phyloP scores from a whole-genome alignment of 805 yeast species.

The Barnettozyma sp. region DNA sequence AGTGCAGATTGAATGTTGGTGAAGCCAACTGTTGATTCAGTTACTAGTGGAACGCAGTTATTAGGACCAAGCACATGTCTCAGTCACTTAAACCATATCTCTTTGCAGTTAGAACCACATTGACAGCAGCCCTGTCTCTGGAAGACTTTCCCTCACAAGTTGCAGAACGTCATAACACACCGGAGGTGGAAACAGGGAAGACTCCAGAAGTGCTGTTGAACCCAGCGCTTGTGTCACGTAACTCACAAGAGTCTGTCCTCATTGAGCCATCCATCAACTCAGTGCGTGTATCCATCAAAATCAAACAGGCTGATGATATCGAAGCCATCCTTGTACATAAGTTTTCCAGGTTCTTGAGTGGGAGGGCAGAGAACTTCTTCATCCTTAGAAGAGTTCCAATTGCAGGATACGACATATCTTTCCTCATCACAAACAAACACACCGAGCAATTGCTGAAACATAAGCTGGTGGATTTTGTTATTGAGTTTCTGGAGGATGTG shows the following conservation, averaged over 20 bases:
- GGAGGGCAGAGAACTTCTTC: conserved; percentile 91
- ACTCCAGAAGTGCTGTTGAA: conserved; percentile 80
- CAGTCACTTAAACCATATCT: conserved; percentile 95
- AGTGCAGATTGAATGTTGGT: background rate
- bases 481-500: conserved; percentile 98
- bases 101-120: conserved; percentile 85
- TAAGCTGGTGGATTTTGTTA: conserved; percentile 91
- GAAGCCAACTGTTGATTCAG: background rate
- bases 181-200: conserved; percentile 86
- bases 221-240: conserved; percentile 85
- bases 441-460: conserved; percentile 94
- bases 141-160: conserved; percentile 93
- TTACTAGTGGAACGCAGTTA: no score
- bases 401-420: conserved; percentile 87
- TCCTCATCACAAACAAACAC: conserved; percentile 87
- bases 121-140: conserved; percentile 88
- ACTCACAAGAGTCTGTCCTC: conserved; percentile 85
- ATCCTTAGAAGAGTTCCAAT: conserved; percentile 89
- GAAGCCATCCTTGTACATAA: conserved; percentile 92
- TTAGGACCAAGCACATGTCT: conserved; percentile 46
- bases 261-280: conserved; percentile 94
- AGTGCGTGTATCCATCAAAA: conserved; percentile 81
- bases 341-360: conserved; percentile 87
- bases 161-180: conserved; percentile 95
- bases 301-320: conserved; percentile 96